Evolutionary conservation across 176 grass and related monocot genomes (phyloP), one percentile per base, ranked within the genome.

Genomic region (Hyparrhenia diplandra): DNA sequence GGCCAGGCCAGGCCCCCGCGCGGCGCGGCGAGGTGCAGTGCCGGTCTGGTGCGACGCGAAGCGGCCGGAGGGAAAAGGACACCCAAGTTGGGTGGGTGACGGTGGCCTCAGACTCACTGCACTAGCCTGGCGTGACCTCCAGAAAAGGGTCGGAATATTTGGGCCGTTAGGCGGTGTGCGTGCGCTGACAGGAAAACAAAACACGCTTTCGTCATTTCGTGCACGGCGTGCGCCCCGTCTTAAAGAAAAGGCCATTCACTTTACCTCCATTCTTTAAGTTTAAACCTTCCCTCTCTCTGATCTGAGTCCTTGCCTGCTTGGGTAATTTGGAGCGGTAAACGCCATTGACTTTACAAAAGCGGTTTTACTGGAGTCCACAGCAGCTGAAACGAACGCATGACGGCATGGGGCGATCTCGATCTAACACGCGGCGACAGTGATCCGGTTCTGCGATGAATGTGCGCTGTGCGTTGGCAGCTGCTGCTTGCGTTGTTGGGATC

Each of bases 61-160:
- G 75, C 18, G 60, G 28, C 61, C 29, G 76, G 76, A 66, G 76
- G 11, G 76, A 79, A 79, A 79, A 67, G 63, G 77, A 80, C 76
- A 66, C 60, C 77, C 43, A 0, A 49, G 42, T 36, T 60, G 64
- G n/a, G 29, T 46, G 59, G 13, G 7, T 8, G 80, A 34, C 71
- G 61, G 47, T 41, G 83, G 57, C 25, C 77, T 62, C 25, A 1
- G 54, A 52, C 47, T 18, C 47, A 52, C 47, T 52, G 47, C 47
- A 49, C 14, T 47, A 47, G 18, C 6, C 52, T 23, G 40, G 40
- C 54, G 18, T 58, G 51, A 6, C 52, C 2, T 47, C 46, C 55
- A 32, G 28, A 84, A 77, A n/a, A 69, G 67, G 16, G 12, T 27
- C 40, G 69, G 59, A 65, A 74, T 72, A 79, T 52, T 79, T 85